Evolutionary conservation across 768 basidiomycete species (phyloP).

Genomic region (Amylocystis lapponica): DNA sequence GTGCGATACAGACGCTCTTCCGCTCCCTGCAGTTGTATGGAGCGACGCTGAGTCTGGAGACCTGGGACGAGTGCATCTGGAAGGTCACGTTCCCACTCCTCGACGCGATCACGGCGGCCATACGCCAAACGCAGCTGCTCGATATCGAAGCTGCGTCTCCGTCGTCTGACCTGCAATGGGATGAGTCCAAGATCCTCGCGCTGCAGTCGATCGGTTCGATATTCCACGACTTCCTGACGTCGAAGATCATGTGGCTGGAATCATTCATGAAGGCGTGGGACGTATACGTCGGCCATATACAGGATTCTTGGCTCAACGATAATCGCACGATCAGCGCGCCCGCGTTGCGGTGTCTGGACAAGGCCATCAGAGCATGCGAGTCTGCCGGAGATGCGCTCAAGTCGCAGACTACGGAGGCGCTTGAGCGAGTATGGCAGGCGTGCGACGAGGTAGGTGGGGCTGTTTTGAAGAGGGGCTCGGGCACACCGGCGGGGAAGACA

Average conservation of each 20-base stretch:
- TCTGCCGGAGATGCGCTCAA: conserved; percentile 25
- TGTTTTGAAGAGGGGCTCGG: conserved; percentile 29
- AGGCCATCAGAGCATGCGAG: conserved; percentile 59
- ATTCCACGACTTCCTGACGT: conserved; percentile 70
- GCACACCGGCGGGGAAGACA: conserved; percentile 4
- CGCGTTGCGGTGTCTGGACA: conserved; percentile 81
- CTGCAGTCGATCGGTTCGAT: conserved; percentile 80
- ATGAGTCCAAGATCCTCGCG: conserved; percentile 84
- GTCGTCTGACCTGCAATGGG: conserved; percentile 52
- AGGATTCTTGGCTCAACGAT: conserved; percentile 64
- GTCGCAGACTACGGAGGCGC: conserved; percentile 38
- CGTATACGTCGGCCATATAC: conserved; percentile 66
- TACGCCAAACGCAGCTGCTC: conserved; percentile 29
- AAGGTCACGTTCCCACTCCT: conserved; percentile 84
- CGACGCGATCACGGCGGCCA: conserved; percentile 57
- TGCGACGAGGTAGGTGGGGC: conserved; percentile 62
- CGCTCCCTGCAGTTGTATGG: conserved; percentile 93
- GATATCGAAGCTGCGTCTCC: conserved; percentile 11
- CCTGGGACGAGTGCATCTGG: conserved; percentile 93
- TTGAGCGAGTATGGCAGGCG: conserved; percentile 65
- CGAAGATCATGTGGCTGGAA: conserved; percentile 66
- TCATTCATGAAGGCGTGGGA: conserved; percentile 72
- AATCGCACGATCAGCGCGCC: conserved; percentile 65
- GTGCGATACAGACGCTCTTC: conserved; percentile 94
- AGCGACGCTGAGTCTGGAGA: conserved; percentile 69